Conservation (phyloP, 2,329 filamentous ascomycete genomes). For the Fusarium sp. region DNA sequence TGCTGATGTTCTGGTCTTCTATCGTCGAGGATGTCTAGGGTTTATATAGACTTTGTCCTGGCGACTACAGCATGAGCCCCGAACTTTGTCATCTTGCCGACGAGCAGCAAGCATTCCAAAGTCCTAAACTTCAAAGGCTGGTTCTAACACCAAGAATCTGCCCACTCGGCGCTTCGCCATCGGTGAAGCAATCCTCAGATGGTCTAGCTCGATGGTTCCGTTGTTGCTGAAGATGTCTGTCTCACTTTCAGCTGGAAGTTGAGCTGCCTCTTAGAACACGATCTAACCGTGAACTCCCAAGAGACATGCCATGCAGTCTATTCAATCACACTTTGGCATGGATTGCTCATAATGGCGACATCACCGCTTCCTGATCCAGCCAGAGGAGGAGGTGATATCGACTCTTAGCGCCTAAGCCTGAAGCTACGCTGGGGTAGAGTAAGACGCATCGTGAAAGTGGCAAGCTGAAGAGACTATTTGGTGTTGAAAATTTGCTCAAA, state of each 20-base stretch:
- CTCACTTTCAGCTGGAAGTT: constrained; percentile 2
- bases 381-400: neutral
- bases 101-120: rapidly evolving
- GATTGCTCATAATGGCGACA: neutral
- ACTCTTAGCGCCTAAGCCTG: neutral
- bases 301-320: rapidly evolving
- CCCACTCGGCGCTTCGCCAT: neutral
- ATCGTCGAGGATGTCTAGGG: neutral
- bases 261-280: rapidly evolving
- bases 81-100: no score
- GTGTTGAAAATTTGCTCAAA: rapidly evolving
- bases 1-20: neutral
- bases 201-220: neutral
- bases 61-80: no score
- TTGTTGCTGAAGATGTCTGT: neutral
- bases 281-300: neutral
- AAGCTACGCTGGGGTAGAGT: neutral
- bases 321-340: neutral
- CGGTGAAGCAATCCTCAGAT: neutral
- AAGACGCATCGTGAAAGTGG: neutral
- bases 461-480: neutral
- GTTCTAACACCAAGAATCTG: no score
- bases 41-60: neutral
- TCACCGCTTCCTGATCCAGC: no score
- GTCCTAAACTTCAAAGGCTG: neutral